Evolutionary conservation across 192 early-diverging fungal genomes (phyloP), one percentile per base, ranked within the genome.

Genomic region (Phlyctochytrium bullatum): DNA sequence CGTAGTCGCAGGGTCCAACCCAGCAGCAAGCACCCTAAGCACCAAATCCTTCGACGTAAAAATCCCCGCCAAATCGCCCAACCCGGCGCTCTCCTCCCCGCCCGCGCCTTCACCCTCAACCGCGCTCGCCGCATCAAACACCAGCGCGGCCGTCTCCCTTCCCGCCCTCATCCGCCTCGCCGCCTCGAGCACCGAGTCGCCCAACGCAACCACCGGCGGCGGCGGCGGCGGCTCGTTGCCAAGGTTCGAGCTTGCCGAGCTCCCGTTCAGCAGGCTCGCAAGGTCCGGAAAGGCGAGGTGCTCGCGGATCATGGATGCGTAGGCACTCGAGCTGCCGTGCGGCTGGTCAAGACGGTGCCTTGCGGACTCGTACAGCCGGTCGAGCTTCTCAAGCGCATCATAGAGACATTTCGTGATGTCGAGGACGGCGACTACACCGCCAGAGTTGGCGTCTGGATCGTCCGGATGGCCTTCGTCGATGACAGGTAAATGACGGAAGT

Each of bases 261-360:
- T 54, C 14, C 74, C 61, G 14, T 40, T 52, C 17, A 97, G 80
- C 16, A 97, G 85, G 0, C 90, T 86, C 30, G 87, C 80, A 34
- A 97, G 83, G 73, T 92, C 89, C 10, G 95, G 95, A 76, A 90
- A 95, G 53, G 88, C 85, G 85, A 93, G 93, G 67, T 88, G 66
- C 27, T 67, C 62, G 2, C 67, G 47, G 14, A 80, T 36, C 16
- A 71, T n/a, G 20, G 62, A 56, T 32, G 69, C 71, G 59, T 71
- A 71, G 54, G 61, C 12, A 40, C 12, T 17, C 12, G 16, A 24
- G 12, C 35, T 6, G 14, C 4, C 6, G 6, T 6, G 34, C 20
- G 27, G 20, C 12, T 6, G 14, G 20, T 62, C 33, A 23, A 62
- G 50, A 24, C 14, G 14, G 61, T 35, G 35, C 4, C 23, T 40